Base-by-base conservation (phyloP, 1,284 basidiomycete species). In the Ustilago trichophora region DNA sequence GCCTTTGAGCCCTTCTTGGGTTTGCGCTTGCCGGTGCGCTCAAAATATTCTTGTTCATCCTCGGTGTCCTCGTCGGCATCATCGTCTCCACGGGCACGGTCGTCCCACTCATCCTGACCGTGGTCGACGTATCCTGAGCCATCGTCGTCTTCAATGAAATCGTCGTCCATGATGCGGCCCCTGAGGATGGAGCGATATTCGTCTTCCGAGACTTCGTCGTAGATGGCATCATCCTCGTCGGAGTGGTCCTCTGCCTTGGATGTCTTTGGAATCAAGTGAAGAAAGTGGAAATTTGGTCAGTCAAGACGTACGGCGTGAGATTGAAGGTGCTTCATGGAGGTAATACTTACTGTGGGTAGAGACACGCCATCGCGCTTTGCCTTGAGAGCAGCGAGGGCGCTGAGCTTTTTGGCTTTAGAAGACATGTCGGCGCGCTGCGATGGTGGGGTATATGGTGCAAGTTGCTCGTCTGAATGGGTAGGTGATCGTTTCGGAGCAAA, bases 111-210 rank as follows among this genome's bases (percentile, higher is more conserved):
- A 69, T 98, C 94, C 86, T 92, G 89, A 5, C 96, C 96, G 76
- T 96, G 91, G 83, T 99, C 96, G 77, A 91, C 89, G 80, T 99
- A 98, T 11, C 92, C 96, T 18, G 86, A 87, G 0, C 90, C 87
- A 47, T 94, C 93, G 83, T 98, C 96, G 76, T 98, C 94, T 40
- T 91, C 81, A 58, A 79, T 92, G 69, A 99, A 98, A 82, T 98
- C 95, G 76, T 97, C 93, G 72, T 87, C 85, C 69, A 91, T 90
- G n/a, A 96, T 85, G 16, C 96, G 86, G 2, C 89, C 88, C 50
- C 88, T 88, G 4, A 98, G 93, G 59, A 98, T 90, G 15, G 86
- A 85, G 72, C 87, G 88, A 83, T 98, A 99, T 72, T 94, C 89
- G 25, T 92, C 91, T 66, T 98, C 95, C 0, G 89, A 88, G 15